phyloP scores from a whole-genome alignment of 2,329 filamentous ascomycete genomes.

The Trichoderma breve region DNA sequence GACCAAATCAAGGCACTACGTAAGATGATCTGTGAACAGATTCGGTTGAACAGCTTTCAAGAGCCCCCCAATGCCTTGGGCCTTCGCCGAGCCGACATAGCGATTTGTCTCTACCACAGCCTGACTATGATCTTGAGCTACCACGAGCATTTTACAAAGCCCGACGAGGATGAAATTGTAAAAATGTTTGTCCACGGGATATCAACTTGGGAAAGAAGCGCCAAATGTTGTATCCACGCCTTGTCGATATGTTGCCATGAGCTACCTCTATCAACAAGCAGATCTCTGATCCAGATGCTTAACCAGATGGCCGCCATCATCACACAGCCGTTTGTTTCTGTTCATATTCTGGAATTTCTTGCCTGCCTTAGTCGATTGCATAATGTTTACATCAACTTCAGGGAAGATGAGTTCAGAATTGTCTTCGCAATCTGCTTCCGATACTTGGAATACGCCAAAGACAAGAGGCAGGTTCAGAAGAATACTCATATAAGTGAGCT shows the following conservation, averaged over 20 bases:
- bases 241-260: conserved; percentile 94
- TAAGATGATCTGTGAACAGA: conserved; percentile 75
- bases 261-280: conserved; percentile 81
- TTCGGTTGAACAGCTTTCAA: conserved; percentile 72
- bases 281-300: conserved; percentile 79
- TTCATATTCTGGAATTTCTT: conserved; percentile 96
- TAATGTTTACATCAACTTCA: conserved; percentile 81
- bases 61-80: conserved; percentile 79
- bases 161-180: conserved; percentile 86
- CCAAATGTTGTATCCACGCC: conserved; percentile 91
- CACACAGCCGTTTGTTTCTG: conserved; percentile 84
- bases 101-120: conserved; percentile 82
- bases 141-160: conserved; percentile 77
- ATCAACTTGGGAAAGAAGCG: conserved; percentile 78
- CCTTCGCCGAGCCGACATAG: conserved; percentile 82
- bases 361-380: conserved; percentile 81
- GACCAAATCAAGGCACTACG: conserved; percentile 74
- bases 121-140: conserved; percentile 89
- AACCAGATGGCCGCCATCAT: conserved; percentile 96
- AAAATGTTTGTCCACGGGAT: conserved; percentile 84
- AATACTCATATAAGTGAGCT: conserved; percentile 47
- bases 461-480: conserved; percentile 53
- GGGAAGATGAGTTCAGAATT: conserved; percentile 87
- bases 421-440: conserved; percentile 95
- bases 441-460: conserved; percentile 85